These are phyloP conservation scores for Lichtheimia hyalospora DNA, from an alignment of 371 early-diverging fungal species.

Conservation along the genomic window DNA sequence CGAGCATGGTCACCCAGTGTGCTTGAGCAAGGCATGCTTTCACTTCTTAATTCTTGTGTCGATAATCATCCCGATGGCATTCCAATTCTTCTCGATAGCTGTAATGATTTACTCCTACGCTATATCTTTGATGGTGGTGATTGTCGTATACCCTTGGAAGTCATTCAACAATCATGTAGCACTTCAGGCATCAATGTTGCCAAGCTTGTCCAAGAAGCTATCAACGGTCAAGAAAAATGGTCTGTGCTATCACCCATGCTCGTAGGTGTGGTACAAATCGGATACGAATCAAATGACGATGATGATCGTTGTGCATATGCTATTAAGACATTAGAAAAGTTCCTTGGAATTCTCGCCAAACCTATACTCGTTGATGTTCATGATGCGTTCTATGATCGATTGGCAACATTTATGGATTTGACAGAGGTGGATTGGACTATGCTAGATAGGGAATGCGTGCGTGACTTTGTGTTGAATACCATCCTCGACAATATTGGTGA, in stretches of 20 bases:
- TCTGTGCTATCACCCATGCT: conserved; percentile 14
- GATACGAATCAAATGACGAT: conserved; percentile 11
- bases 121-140: conserved; percentile 33
- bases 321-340: neutral
- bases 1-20: conserved; percentile 10
- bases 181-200: conserved; percentile 25
- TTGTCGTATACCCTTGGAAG: conserved; percentile 12
- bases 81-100: neutral
- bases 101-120: conserved; percentile 1
- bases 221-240: neutral
- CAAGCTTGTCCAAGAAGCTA: conserved; percentile 11
- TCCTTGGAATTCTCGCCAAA: neutral
- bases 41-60: conserved; percentile 23
- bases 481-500: conserved; percentile 43
- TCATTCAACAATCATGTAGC: conserved; percentile 18
- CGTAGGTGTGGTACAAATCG: conserved; percentile 24
- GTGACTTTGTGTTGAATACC: conserved; percentile 42
- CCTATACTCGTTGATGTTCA: conserved; percentile 8
- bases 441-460: conserved; percentile 36
- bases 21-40: conserved; percentile 11
- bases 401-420: conserved; percentile 4
- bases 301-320: conserved; percentile 6
- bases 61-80: neutral
- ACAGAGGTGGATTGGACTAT: conserved; percentile 13
- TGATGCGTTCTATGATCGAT: conserved; percentile 22